Percentiles rank a stretch among this genome's conserved stretches.
These are phyloP conservation scores for Fusarium clavum DNA, from an alignment of 2,329 filamentous ascomycete genomes.

Conservation along the genomic window DNA sequence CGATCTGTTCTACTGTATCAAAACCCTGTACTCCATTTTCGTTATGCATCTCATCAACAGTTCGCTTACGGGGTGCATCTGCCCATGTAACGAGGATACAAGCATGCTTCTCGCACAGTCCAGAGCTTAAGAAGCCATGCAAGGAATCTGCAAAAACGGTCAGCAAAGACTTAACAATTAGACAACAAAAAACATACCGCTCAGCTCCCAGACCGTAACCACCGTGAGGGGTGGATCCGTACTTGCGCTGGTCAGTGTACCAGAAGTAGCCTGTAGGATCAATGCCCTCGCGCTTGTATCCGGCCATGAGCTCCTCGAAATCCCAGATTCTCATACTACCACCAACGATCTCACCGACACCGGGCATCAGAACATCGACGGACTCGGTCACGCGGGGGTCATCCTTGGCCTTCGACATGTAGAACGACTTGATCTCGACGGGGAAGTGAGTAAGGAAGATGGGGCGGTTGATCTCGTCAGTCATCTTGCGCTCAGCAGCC, in stretches of 20 bases:
- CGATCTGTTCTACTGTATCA: constrained; percentile 27
- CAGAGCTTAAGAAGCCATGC: constrained; percentile 74
- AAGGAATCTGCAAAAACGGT: constrained; percentile 55
- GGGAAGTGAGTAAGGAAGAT: constrained; percentile 99
- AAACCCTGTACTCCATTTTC: constrained; percentile 31
- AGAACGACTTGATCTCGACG: constrained; percentile 97
- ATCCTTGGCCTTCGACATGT: constrained; percentile 90
- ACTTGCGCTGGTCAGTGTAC: constrained; percentile 97
- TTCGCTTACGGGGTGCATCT: constrained; percentile 76
- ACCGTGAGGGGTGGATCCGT: constrained; percentile 91
- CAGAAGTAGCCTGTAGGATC: constrained; percentile 91
- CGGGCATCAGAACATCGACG: constrained; percentile 88
- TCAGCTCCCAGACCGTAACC: constrained; percentile 94
- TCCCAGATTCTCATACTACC: constrained; percentile 96
- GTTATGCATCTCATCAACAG: constrained; percentile 21
- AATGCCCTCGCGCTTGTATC: constrained; percentile 89
- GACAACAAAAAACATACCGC: constrained; percentile 56
- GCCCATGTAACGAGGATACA: constrained; percentile 85
- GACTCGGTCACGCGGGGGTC: constrained; percentile 91
- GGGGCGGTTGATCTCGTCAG: constrained; percentile 92
- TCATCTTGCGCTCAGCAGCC: constrained; percentile 96
- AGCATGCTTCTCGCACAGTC: constrained; percentile 73
- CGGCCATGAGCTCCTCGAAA: constrained; percentile 88
- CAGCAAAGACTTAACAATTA: neutral
- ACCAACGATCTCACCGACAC: constrained; percentile 96